phyloP scores from a whole-genome alignment of 2,329 filamentous ascomycete species.

The Scedosporium minutisporum region DNA sequence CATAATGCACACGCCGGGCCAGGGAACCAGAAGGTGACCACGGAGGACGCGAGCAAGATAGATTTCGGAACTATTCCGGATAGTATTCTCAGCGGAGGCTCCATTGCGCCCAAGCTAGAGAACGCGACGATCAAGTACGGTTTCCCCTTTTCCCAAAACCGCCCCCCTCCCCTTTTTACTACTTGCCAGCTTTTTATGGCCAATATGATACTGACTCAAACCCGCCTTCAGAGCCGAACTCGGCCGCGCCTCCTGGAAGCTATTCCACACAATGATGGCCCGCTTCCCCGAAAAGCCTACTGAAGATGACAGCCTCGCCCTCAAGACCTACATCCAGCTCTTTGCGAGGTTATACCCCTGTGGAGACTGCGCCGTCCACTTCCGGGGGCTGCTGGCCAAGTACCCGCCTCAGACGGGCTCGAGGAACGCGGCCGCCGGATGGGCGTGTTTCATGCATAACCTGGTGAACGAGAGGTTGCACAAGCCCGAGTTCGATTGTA shows the following conservation, averaged over 20 bases:
- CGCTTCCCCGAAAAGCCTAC: slow-evolving; percentile 59
- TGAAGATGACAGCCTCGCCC: slow-evolving; percentile 49
- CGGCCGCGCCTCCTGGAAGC: slow-evolving; percentile 59
- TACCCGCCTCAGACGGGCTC: slow-evolving; percentile 57
- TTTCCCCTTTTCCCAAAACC: background rate
- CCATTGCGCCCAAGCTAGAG: slow-evolving; percentile 71
- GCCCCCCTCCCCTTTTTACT: background rate
- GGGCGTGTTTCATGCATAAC: slow-evolving; percentile 61
- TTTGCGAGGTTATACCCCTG: slow-evolving; percentile 63
- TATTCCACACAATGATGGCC: slow-evolving; percentile 62
- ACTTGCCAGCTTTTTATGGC: background rate
- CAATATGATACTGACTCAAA: slow-evolving; percentile 7
- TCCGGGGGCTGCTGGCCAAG: slow-evolving; percentile 49
- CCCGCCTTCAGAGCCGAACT: slow-evolving; percentile 44
- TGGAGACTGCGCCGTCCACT: slow-evolving; percentile 60
- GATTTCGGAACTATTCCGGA: slow-evolving; percentile 34
- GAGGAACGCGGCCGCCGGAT: slow-evolving; percentile 54
- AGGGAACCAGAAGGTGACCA: background rate
- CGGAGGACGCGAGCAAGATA: slow-evolving; percentile 10
- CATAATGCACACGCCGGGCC: background rate
- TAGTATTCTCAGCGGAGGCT: slow-evolving; percentile 52
- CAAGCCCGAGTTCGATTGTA: slow-evolving; percentile 56
- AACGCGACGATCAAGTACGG: slow-evolving; percentile 70
- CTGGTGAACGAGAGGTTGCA: slow-evolving; percentile 54
- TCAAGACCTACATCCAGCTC: slow-evolving; percentile 55